phyloP scores from a whole-genome alignment of 2,329 filamentous ascomycete species.

The Pseudocercospora musae region DNA sequence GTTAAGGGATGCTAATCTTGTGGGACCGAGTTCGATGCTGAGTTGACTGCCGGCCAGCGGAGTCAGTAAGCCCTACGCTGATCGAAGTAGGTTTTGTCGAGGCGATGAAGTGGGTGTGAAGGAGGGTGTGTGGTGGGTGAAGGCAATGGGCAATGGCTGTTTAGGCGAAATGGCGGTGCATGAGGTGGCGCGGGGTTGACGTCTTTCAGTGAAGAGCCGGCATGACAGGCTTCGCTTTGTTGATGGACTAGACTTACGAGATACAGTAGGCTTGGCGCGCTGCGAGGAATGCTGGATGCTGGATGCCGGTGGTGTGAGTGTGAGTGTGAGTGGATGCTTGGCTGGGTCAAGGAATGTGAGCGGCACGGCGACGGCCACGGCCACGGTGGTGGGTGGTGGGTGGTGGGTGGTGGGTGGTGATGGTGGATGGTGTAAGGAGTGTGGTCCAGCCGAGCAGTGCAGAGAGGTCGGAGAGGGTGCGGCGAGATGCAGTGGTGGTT shows the following conservation, averaged over 20 bases:
- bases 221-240: not conserved
- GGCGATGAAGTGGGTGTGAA: not conserved
- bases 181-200: not conserved
- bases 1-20: slow-evolving; percentile 6
- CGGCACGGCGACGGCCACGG: too few relatives aligned
- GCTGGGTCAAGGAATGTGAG: slow-evolving; percentile 13
- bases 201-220: not conserved
- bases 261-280: slow-evolving; percentile 8
- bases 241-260: slow-evolving; percentile 12
- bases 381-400: too few relatives aligned
- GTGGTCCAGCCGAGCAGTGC: slow-evolving; percentile 4
- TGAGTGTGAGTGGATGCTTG: slow-evolving; percentile 5
- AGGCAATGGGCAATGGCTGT: not conserved
- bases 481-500: not conserved
- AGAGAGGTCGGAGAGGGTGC: not conserved
- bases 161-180: not conserved
- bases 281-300: slow-evolving; percentile 11
- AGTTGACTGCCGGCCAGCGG: slow-evolving; percentile 24
- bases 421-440: slow-evolving; percentile 2
- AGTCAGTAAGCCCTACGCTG: slow-evolving; percentile 18
- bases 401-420: too few relatives aligned
- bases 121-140: not conserved
- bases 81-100: not conserved
- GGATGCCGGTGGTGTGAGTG: slow-evolving; percentile 1
- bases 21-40: slow-evolving; percentile 1